Evolutionary conservation across 345 rosid species (phyloP), one percentile per base, ranked within the genome.

Genomic region (Linum usitatissimum): DNA sequence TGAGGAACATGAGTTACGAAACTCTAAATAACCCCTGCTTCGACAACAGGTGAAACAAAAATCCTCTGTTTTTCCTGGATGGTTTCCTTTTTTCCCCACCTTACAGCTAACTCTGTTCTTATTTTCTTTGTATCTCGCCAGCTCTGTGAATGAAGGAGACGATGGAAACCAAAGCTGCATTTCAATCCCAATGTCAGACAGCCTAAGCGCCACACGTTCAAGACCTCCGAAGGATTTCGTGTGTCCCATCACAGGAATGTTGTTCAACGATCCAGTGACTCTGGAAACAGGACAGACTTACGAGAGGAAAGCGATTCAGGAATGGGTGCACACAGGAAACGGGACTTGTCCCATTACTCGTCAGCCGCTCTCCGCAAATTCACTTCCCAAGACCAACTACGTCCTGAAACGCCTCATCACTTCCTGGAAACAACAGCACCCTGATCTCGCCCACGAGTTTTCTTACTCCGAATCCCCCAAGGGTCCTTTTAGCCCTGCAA

Each of bases 201-300:
- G 70, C 68, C 58, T 53, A 48, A 71, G 30, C 12, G 1, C 80
- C 39, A 23, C 77, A n/a, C 69, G 68, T 45, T 65, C 83, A 20
- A 78, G 82, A 73, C 74, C 88, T 6, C 86, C 86, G 7, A 83
- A 83, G 73, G 91, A 83, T 73, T 86, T 83, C 69, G 86, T 86
- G 31, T 86, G 88, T 67, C 85, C 86, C 30, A 86, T 86, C 70
- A 81, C 88, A 3, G 69, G 88, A 18, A 84, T 79, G 73, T 69
- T 83, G 66, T 79, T 83, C 61, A 73, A 71, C 48, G 85, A 86
- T 20, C 88, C 91, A 18, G 85, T 86, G 10, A 83, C 88, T 12
- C 86, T 86, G 18, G 91, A 86, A 72, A 86, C 86, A 9, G 88
- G 86, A n/a, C 85, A 86, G 72, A 86, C 86, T 18, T 86, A 79